A percentile compares a stretch with the other conserved stretches of the same genome.
Conservation (phyloP, 2,329 filamentous ascomycete species). For the Calonectria naviculata region DNA sequence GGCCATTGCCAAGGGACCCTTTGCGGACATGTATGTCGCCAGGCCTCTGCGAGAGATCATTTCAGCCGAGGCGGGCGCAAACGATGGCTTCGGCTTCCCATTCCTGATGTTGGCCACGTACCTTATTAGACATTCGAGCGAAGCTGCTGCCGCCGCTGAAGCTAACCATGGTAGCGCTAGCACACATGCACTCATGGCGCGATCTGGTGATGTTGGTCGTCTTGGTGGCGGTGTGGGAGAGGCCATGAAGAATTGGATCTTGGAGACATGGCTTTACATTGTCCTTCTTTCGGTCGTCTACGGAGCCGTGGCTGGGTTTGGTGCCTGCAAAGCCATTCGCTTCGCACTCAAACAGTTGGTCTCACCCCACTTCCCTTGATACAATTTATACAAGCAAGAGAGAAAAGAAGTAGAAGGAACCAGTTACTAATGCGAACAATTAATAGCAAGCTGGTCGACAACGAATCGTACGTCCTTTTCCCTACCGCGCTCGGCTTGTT, state of each 20-base stretch:
- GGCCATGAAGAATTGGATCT: constrained; percentile 67
- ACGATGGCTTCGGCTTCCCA: constrained; percentile 72
- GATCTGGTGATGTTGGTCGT: constrained; percentile 56
- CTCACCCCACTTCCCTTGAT: neutral
- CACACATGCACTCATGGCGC: neutral
- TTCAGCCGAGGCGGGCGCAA: constrained; percentile 70
- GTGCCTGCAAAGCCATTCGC: constrained; percentile 58
- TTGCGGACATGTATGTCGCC: constrained; percentile 70
- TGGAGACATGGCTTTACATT: constrained; percentile 71
- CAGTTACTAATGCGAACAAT: neutral
- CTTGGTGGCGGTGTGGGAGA: constrained; percentile 63
- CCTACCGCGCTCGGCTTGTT: constrained; percentile 65
- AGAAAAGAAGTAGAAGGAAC: too few species aligned
- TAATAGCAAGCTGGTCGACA: constrained; percentile 62
- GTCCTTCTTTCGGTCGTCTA: constrained; percentile 64
- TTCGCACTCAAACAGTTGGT: constrained; percentile 49
- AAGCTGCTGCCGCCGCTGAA: constrained; percentile 65
- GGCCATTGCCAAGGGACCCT: constrained; percentile 69
- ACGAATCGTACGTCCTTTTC: constrained; percentile 63
- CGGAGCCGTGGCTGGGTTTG: constrained; percentile 62
- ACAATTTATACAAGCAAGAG: neutral
- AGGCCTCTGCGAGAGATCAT: constrained; percentile 70
- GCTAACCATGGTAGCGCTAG: constrained; percentile 50
- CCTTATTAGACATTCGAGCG: neutral
- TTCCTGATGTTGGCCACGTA: constrained; percentile 69